These are phyloP conservation scores for Fusarium continuum DNA, from an alignment of 2,329 filamentous ascomycete genomes.

Conservation along the genomic window DNA sequence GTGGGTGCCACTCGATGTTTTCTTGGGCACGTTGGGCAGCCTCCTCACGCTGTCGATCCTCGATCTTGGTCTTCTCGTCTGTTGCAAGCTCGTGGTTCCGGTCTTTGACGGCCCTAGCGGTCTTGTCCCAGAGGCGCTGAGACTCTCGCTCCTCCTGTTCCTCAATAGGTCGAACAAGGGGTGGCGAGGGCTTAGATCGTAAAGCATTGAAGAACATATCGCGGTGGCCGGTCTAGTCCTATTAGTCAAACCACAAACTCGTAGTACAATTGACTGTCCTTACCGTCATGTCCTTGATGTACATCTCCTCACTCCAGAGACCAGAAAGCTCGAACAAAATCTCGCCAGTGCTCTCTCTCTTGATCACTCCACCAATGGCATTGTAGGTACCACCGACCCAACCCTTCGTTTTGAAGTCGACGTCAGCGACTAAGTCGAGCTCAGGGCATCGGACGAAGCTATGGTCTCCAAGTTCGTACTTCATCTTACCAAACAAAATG, in stretches of 20 bases:
- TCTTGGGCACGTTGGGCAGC: conserved; percentile 81
- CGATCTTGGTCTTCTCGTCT: conserved; percentile 94
- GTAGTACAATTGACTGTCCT: conserved; percentile 40
- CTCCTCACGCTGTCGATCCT: conserved; percentile 90
- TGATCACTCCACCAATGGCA: conserved; percentile 91
- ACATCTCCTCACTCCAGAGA: conserved; percentile 95
- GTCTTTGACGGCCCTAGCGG: conserved; percentile 81
- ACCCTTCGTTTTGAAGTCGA: conserved; percentile 98
- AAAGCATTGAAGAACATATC: conserved; percentile 90
- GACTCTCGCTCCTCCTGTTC: conserved; percentile 94
- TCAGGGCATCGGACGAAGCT: conserved; percentile 93
- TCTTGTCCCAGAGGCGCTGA: conserved; percentile 84
- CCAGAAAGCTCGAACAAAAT: conserved; percentile 91
- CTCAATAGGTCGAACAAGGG: conserved; percentile 76
- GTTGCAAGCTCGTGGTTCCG: conserved; percentile 90
- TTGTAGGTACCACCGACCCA: conserved; percentile 98
- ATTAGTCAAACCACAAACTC: not conserved
- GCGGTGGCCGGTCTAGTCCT: conserved; percentile 80
- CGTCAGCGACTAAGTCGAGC: conserved; percentile 83
- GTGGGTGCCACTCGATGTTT: conserved; percentile 86
- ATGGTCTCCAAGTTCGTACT: conserved; percentile 97
- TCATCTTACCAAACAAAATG: conserved; percentile 99
- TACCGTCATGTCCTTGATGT: conserved; percentile 83
- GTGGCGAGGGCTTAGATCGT: conserved; percentile 78
- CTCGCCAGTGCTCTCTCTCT: conserved; percentile 86